Evolutionary conservation across 2,329 filamentous ascomycete genomes (phyloP).

Genomic region (Neocucurbitaria cava): DNA sequence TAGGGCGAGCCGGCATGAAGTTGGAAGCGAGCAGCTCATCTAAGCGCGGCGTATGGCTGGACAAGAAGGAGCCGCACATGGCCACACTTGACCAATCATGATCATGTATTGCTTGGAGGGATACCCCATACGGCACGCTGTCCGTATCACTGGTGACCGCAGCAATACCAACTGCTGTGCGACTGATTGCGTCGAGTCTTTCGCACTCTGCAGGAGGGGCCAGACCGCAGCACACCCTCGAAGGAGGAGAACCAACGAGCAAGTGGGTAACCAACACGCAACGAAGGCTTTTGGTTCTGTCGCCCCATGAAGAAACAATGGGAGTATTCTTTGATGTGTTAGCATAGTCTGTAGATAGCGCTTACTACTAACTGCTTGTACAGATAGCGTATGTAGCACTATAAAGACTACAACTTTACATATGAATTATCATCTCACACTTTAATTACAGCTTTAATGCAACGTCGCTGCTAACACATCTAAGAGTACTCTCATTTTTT

Average conservation of each 20-base stretch:
- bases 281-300: no score
- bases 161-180: slow-evolving; percentile 9
- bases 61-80: neutral
- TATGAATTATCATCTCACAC: no score
- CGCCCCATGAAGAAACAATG: no score
- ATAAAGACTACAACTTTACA: no score
- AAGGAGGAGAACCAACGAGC: neutral
- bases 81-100: neutral
- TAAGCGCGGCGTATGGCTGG: neutral
- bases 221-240: neutral
- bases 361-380: no score
- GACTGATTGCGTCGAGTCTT: slow-evolving; percentile 14
- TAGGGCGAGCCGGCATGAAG: neutral
- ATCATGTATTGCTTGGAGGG: neutral
- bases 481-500: no score
- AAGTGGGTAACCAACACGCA: neutral
- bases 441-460: no score
- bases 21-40: neutral
- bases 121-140: neutral
- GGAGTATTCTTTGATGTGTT: no score
- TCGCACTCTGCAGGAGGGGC: neutral
- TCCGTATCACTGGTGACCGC: neutral
- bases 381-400: no score
- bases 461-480: no score
- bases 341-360: no score